Evolutionary conservation across 371 early-diverging fungal species (phyloP).

Genomic region (Rhizomucor pusillus): DNA sequence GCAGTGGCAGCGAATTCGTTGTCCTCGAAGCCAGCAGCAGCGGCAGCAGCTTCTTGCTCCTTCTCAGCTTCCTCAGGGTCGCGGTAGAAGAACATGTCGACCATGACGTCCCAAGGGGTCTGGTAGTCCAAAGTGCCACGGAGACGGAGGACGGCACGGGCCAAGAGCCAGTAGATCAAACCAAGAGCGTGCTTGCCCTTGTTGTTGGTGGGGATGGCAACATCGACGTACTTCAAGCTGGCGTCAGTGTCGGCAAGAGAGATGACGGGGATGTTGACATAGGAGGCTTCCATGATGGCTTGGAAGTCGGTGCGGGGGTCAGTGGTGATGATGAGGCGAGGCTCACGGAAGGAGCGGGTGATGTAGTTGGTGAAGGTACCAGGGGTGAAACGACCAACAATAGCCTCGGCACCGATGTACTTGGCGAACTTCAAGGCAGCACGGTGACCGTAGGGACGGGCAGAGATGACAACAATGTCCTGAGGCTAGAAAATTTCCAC

Average conservation of each 20-base stretch:
- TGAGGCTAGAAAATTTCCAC: conserved; percentile 57
- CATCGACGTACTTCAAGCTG: conserved; percentile 92
- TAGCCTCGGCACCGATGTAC: conserved; percentile 96
- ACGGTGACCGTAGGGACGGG: conserved; percentile 98
- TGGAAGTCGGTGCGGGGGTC: conserved; percentile 99
- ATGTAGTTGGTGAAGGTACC: conserved; percentile 99
- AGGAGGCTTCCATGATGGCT: conserved; percentile 97
- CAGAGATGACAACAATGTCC: conserved; percentile 94
- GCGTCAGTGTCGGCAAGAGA: conserved; percentile 99
- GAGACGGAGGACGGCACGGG: conserved; percentile 97
- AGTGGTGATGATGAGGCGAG: conserved; percentile 96
- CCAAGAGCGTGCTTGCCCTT: conserved; percentile 98
- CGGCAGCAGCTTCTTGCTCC: no score
- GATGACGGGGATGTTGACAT: conserved; percentile 99
- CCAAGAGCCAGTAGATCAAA: conserved; percentile 96
- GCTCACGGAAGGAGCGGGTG: conserved; percentile 98
- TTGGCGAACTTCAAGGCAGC: conserved; percentile 98
- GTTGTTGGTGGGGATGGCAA: conserved; percentile 99
- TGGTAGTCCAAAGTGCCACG: conserved; percentile 88
- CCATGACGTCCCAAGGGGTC: conserved; percentile 92
- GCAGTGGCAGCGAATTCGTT: conserved; percentile 3
- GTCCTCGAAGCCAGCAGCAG: conserved; percentile 21
- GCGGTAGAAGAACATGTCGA: conserved; percentile 98
- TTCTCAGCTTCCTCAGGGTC: conserved; percentile 94
- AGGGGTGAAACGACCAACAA: conserved; percentile 99